Evolutionary conservation across 139 green algal species (phyloP).

Genomic region (Chlorella vulgaris): DNA sequence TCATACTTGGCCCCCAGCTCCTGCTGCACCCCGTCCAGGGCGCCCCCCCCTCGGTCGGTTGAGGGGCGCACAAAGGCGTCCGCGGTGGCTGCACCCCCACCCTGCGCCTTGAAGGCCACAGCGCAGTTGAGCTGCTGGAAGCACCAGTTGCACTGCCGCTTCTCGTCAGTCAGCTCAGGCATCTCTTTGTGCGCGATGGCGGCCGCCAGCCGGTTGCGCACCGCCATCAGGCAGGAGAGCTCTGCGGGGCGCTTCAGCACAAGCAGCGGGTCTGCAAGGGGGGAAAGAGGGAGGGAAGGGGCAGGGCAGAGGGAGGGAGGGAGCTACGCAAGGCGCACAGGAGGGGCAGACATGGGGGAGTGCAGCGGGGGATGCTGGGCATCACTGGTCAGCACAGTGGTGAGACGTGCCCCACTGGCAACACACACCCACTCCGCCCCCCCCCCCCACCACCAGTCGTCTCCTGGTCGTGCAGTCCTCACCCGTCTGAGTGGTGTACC

Average conservation of each 20-base stretch:
- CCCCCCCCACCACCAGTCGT: background rate
- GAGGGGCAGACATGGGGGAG: too few relatives aligned
- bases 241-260: slow-evolving; percentile 44
- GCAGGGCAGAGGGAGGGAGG: background rate
- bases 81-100: slow-evolving; percentile 17
- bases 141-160: slow-evolving; percentile 54
- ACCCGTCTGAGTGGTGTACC: slow-evolving; percentile 55
- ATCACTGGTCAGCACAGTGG: too few relatives aligned
- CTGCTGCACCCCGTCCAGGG: slow-evolving; percentile 15
- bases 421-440: background rate
- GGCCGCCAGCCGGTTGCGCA: slow-evolving; percentile 69
- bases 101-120: slow-evolving; percentile 58
- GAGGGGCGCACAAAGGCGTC: slow-evolving; percentile 46
- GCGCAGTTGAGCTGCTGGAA: slow-evolving; percentile 58
- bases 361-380: too few relatives aligned
- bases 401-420: too few relatives aligned
- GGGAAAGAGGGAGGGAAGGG: background rate
- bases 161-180: slow-evolving; percentile 50
- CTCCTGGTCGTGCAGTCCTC: background rate
- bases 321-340: too few relatives aligned
- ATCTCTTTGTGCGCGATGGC: slow-evolving; percentile 47
- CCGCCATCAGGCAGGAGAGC: slow-evolving; percentile 62
- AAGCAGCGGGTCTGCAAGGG: slow-evolving; percentile 18
- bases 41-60: slow-evolving; percentile 22
- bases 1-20: slow-evolving; percentile 24